Conservation (phyloP, 805 yeast genomes). For the Saccharomycopsis sp. region DNA sequence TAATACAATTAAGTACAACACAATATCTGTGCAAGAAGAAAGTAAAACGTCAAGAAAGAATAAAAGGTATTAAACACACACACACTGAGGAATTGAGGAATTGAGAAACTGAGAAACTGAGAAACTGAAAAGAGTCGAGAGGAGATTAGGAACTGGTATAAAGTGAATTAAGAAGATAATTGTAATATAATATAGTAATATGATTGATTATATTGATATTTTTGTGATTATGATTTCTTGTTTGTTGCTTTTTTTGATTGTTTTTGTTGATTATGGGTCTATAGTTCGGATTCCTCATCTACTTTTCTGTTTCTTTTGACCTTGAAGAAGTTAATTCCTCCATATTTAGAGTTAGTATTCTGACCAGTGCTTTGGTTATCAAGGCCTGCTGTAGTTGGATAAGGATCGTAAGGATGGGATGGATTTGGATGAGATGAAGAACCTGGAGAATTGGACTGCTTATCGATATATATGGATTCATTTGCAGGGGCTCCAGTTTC, state of each 20-base stretch:
- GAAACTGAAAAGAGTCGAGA: no score
- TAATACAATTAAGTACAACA: background rate
- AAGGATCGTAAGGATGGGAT: background rate
- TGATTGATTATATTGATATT: background rate
- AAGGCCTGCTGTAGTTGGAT: background rate
- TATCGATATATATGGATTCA: background rate
- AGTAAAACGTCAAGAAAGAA: background rate
- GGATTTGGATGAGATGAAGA: conserved; percentile 2
- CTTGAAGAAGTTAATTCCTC: conserved; percentile 20
- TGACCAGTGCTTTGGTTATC: conserved; percentile 1
- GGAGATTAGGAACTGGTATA: no score
- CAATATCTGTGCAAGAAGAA: background rate
- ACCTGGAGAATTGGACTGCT: background rate
- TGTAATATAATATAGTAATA: background rate
- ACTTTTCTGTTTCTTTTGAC: conserved; percentile 17
- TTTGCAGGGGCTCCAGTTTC: conserved; percentile 1
- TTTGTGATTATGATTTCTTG: background rate
- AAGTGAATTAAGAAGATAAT: background rate
- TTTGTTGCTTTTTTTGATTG: background rate
- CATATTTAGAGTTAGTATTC: conserved; percentile 9
- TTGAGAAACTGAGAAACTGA: no score
- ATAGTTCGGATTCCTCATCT: conserved; percentile 16
- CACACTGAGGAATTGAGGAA: background rate
- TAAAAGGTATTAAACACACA: background rate
- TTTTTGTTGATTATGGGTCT: background rate